Evolutionary conservation across 148 eudicot species (phyloP), one percentile per base, ranked within the genome.

Genomic region (Chenopodium quinoa): DNA sequence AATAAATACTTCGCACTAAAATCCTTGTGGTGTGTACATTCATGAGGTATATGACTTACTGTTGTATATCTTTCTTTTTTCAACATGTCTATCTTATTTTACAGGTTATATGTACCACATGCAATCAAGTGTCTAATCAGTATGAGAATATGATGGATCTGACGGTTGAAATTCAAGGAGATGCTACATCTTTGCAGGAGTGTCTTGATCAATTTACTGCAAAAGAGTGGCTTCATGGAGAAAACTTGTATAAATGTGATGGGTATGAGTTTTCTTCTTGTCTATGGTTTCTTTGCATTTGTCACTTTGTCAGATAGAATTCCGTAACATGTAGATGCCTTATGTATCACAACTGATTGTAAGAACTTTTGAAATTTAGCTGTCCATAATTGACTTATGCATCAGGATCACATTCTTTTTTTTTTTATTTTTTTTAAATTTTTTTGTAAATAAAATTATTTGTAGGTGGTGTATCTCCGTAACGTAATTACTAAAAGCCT

Each of bases 111-210:
- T 95, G 98, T 84, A 81, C 90, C 20, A 79, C 87, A 63, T 95
- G 98, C 90, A 70, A 88, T 82, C 90, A 91, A 62, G 88, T 90
- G 46, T 95, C 98, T 48, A 91, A 92, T 78, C 98, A 92, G 80
- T 92, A 88, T 78, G 98, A 95, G 79, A 91, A 92, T 86, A 90
- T 95, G 97, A 92, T 95, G 97, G 98, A 95, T 85, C 84, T 95
- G 85, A 90, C 90, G n/a, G 98, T 95, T 83, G 98, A 95, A 88
- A 93, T 93, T 75, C 91, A 92, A 68, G 97, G 98, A 69, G 93
- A 90, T 82, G 93, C 93, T 47, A 84, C 89, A 37, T 91, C 97
- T 81, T 87, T 95, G 86, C 93, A 95, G 86, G 93, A 95, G 83
- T 93, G 97, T 80, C 90, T 95, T 87, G 89, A 93, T 67, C 97